These are phyloP conservation scores for Besnoitia besnoiti DNA, from an alignment of 169 alveolate species.

Conservation along the genomic window DNA sequence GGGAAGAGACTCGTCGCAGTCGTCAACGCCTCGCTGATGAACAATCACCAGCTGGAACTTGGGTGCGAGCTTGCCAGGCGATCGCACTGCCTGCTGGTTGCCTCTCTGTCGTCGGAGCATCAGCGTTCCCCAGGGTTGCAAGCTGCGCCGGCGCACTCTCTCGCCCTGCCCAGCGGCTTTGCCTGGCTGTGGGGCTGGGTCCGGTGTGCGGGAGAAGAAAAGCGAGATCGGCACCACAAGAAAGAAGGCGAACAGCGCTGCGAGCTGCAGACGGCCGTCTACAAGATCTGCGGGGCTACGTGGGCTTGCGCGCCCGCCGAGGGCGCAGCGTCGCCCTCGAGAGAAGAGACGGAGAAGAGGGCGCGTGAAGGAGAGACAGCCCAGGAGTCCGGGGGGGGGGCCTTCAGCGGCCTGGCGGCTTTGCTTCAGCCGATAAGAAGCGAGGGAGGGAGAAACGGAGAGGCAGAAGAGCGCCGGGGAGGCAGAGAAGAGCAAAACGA, in stretches of 20 bases:
- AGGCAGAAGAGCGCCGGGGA: neutral
- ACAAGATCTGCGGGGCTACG: too few species aligned
- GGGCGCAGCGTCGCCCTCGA: too few species aligned
- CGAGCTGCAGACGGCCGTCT: too few species aligned
- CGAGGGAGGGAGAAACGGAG: neutral
- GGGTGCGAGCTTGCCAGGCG: slow-evolving; percentile 36
- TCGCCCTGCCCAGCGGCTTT: too few species aligned
- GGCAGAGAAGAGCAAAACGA: neutral
- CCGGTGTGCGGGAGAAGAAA: too few species aligned
- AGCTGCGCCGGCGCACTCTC: too few species aligned
- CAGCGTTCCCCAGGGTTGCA: too few species aligned
- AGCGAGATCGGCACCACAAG: neutral
- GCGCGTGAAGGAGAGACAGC: too few species aligned
- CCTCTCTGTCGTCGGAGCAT: neutral
- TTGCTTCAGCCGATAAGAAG: neutral
- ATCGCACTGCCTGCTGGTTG: slow-evolving; percentile 29
- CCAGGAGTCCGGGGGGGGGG: too few species aligned
- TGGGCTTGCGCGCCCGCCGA: too few species aligned
- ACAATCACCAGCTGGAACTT: slow-evolving; percentile 55
- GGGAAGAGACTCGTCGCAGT: slow-evolving; percentile 47
- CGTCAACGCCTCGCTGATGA: slow-evolving; percentile 3
- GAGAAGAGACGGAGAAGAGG: too few species aligned
- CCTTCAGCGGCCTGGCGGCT: neutral
- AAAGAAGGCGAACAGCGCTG: neutral
- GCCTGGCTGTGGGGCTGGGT: too few species aligned